Conservation (phyloP, 768 basidiomycete genomes). For the Kwoniella bestiolae region DNA sequence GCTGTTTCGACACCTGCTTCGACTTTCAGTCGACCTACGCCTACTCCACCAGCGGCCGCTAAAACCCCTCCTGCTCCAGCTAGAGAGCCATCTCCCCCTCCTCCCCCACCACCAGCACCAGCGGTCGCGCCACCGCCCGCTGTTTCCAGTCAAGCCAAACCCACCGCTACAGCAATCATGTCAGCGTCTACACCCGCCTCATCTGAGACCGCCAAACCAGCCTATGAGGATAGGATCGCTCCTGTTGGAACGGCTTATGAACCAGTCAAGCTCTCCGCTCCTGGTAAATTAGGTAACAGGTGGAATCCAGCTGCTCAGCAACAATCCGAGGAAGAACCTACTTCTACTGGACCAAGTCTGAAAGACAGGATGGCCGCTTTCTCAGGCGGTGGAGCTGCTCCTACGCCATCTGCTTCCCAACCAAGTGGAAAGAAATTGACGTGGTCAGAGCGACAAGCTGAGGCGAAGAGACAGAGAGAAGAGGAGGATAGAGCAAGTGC, state of each 20-base stretch:
- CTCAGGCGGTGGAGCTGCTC: conserved; percentile 39
- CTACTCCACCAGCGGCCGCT: conserved; percentile 29
- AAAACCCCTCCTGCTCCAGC: conserved; percentile 38
- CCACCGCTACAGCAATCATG: conserved; percentile 26
- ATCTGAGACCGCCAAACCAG: conserved; percentile 66
- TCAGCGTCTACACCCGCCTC: conserved; percentile 43
- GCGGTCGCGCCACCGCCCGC: conserved; percentile 33
- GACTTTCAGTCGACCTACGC: conserved; percentile 61
- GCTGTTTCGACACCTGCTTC: conserved; percentile 36
- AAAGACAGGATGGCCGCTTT: conserved; percentile 53
- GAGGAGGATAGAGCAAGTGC: conserved; percentile 68
- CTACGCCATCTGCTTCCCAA: conserved; percentile 19
- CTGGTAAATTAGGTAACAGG: conserved; percentile 82
- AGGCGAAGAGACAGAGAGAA: conserved; percentile 82
- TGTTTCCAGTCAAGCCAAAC: conserved; percentile 14
- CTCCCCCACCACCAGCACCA: conserved; percentile 36
- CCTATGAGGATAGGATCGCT: conserved; percentile 78
- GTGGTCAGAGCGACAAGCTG: conserved; percentile 89
- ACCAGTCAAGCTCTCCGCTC: conserved; percentile 80
- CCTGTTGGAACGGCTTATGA: conserved; percentile 87
- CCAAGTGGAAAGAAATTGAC: conserved; percentile 73
- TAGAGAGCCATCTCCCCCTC: conserved; percentile 36
- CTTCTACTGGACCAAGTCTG: conserved; percentile 28
- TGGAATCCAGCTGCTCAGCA: conserved; percentile 50
- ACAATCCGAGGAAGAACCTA: conserved; percentile 24